Evolutionary conservation across 345 rosid genomes (phyloP).

Genomic region (Crucihimalaya himalaica): DNA sequence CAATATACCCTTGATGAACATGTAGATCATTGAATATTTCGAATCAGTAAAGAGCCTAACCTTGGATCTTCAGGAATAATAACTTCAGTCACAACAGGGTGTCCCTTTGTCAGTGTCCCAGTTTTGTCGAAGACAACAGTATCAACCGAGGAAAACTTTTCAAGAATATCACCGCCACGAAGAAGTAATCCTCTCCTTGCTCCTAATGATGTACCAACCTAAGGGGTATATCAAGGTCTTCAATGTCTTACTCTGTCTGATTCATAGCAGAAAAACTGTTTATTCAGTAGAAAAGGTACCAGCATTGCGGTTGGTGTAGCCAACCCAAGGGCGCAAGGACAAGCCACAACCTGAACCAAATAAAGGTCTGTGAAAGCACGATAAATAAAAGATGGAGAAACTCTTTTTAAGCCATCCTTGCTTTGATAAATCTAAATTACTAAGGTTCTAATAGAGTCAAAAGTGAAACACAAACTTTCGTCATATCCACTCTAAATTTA

Average conservation of each 20-base stretch:
- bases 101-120: constrained; percentile 91
- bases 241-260: constrained; percentile 18
- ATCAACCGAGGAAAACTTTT: constrained; percentile 83
- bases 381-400: not conserved
- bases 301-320: constrained; percentile 99
- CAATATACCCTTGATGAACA: constrained; percentile 2
- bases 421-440: not conserved
- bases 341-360: constrained; percentile 83
- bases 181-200: constrained; percentile 93
- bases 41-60: constrained; percentile 49
- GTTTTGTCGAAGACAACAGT: constrained; percentile 91
- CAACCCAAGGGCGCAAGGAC: constrained; percentile 99
- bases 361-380: constrained; percentile 26
- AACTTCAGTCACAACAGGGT: constrained; percentile 80
- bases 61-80: constrained; percentile 52
- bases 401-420: not conserved
- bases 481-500: not conserved
- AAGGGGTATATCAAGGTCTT: constrained; percentile 23
- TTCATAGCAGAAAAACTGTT: constrained; percentile 12
- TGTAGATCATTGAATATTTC: not conserved
- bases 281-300: constrained; percentile 47
- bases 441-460: not conserved
- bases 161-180: constrained; percentile 89
- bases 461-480: not conserved
- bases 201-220: constrained; percentile 96